A percentile compares a stretch with the other conserved stretches of the same genome.
Conservation (phyloP, 352 stramenopile species). For the Phytophthora pistaciae region DNA sequence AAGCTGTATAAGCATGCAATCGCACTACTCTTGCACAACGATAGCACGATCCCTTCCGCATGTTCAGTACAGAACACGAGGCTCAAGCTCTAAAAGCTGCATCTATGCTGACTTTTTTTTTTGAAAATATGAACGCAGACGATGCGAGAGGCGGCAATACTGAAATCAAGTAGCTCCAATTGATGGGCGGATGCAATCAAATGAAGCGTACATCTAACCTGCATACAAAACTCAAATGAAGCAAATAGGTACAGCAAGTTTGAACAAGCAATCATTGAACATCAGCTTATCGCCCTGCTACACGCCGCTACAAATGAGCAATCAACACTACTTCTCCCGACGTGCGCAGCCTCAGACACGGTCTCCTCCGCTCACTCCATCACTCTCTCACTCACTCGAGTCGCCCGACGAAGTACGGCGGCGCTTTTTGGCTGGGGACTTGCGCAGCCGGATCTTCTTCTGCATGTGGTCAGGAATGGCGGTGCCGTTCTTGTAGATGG, state of each 20-base stretch:
- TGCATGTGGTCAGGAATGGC: no score
- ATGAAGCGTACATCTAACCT: not conserved
- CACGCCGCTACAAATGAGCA: not conserved
- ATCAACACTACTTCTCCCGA: not conserved
- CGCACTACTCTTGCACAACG: conserved; percentile 2
- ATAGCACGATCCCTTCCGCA: not conserved
- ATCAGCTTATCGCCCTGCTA: no score
- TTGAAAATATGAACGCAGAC: not conserved
- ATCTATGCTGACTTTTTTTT: not conserved
- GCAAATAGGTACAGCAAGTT: no score
- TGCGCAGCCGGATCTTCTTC: conserved; percentile 2
- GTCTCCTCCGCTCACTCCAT: no score
- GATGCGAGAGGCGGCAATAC: not conserved
- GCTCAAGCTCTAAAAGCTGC: not conserved
- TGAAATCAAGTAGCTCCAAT: not conserved
- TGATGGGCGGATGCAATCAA: not conserved
- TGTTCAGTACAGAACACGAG: not conserved
- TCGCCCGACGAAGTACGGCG: not conserved
- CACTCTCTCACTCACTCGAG: no score
- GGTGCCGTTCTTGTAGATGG: no score
- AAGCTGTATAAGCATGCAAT: conserved; percentile 2
- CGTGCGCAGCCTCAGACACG: no score
- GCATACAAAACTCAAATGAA: no score
- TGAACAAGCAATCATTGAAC: no score
- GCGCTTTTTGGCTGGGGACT: not conserved